Evolutionary conservation across 345 rosid species (phyloP).

Genomic region (Lepidium africanum): DNA sequence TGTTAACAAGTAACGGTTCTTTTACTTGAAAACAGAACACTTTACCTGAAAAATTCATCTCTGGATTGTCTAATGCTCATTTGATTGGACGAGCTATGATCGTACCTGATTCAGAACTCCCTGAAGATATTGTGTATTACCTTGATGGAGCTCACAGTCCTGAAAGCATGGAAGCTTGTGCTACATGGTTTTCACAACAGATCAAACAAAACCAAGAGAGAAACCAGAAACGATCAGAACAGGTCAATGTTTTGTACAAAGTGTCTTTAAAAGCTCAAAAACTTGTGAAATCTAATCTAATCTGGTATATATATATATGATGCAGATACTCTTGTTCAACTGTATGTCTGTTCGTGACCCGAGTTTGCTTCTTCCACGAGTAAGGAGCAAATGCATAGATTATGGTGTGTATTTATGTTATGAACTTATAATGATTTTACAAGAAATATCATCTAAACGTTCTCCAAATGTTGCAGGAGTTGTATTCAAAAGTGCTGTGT

Average conservation of each 20-base stretch:
- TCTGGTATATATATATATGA: too few species aligned
- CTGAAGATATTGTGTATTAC: constrained; percentile 65
- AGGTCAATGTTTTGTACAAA: background rate
- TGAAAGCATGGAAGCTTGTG: constrained; percentile 93
- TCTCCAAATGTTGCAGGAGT: constrained; percentile 44
- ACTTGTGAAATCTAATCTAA: too few species aligned
- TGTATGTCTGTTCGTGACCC: constrained; percentile 96
- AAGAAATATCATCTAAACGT: background rate
- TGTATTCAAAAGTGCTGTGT: constrained; percentile 75
- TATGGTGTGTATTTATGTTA: constrained; percentile 29
- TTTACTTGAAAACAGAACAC: constrained; percentile 39
- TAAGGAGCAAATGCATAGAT: constrained; percentile 45
- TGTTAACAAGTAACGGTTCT: background rate
- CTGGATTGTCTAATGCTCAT: constrained; percentile 68
- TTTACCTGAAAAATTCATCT: constrained; percentile 67
- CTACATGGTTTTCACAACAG: constrained; percentile 70
- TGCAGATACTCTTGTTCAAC: constrained; percentile 39
- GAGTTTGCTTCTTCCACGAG: constrained; percentile 58
- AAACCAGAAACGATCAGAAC: constrained; percentile 2
- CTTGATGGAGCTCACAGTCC: constrained; percentile 99
- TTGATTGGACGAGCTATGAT: constrained; percentile 86
- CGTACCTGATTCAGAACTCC: constrained; percentile 50
- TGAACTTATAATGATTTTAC: background rate
- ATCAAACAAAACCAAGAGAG: constrained; percentile 21
- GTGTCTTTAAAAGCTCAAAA: background rate